A percentile compares a stretch with the other conserved stretches of the same genome.
phyloP scores from a whole-genome alignment of 176 grass and related monocot species.

The Oryza nivara region DNA sequence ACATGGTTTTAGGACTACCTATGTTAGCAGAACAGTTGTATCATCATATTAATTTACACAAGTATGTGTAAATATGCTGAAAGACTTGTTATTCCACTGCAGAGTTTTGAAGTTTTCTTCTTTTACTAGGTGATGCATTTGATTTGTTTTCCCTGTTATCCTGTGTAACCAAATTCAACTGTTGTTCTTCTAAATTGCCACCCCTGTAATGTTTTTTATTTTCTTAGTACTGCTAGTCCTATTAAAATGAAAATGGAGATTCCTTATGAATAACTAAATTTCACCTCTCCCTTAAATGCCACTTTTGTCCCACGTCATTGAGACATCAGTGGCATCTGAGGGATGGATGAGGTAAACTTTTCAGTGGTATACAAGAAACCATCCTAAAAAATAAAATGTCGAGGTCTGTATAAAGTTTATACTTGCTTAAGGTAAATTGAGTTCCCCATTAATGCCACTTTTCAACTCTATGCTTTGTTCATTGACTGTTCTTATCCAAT shows the following conservation, averaged over 20 bases:
- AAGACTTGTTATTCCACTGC: neutral
- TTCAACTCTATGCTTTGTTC: neutral
- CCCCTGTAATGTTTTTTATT: neutral
- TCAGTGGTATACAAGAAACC: neutral
- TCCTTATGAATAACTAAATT: neutral
- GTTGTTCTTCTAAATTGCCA: neutral
- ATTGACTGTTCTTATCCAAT: neutral
- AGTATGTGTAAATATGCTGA: neutral
- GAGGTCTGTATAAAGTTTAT: neutral
- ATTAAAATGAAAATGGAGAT: neutral
- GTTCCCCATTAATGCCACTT: neutral
- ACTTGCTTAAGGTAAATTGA: neutral
- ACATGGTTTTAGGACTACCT: neutral
- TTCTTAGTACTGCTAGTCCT: neutral
- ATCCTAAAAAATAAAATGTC: neutral
- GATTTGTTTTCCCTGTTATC: neutral
- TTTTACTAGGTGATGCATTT: neutral
- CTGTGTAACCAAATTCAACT: neutral
- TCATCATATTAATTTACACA: neutral
- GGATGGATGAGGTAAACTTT: neutral
- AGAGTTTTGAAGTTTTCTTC: neutral
- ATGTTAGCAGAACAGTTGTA: slow-evolving; percentile 6
- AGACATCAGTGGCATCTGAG: neutral
- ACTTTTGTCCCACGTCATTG: neutral
- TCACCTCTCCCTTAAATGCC: neutral